Evolutionary conservation across 2,329 filamentous ascomycete species (phyloP).

Genomic region (Tympanopsis confertula): DNA sequence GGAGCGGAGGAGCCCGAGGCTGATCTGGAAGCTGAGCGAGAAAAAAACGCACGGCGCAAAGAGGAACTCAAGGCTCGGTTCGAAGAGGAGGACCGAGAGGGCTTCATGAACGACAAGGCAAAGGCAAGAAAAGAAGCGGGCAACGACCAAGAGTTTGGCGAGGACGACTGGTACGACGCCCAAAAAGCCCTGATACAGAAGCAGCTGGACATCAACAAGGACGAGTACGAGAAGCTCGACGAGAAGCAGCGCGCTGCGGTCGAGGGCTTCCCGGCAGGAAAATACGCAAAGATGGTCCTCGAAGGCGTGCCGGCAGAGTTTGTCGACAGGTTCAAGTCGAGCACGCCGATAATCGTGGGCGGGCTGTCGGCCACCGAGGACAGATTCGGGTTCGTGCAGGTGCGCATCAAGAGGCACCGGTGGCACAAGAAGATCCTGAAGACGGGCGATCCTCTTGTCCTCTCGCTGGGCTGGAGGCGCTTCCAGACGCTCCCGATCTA

Average conservation of each 20-base stretch:
- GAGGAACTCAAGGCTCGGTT: constrained; percentile 90
- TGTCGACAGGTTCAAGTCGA: constrained; percentile 67
- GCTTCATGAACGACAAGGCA: constrained; percentile 82
- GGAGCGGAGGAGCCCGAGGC: constrained; percentile 41
- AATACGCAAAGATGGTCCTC: constrained; percentile 83
- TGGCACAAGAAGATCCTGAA: constrained; percentile 99
- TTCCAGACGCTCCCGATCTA: constrained; percentile 94
- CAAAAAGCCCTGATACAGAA: constrained; percentile 93
- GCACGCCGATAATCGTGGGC: constrained; percentile 75
- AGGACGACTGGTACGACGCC: constrained; percentile 97
- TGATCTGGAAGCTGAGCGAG: constrained; percentile 79
- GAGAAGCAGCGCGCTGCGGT: constrained; percentile 71
- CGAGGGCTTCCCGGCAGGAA: constrained; percentile 87
- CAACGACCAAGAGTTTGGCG: constrained; percentile 71
- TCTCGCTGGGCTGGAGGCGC: constrained; percentile 88
- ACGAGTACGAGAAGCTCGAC: constrained; percentile 82
- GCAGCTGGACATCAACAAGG: constrained; percentile 91
- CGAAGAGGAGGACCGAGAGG: constrained; percentile 95
- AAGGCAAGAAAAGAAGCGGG: constrained; percentile 60
- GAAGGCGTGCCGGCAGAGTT: constrained; percentile 88
- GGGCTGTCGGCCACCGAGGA: constrained; percentile 91
- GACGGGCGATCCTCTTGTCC: constrained; percentile 92
- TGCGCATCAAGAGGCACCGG: constrained; percentile 89
- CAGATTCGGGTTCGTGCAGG: constrained; percentile 86
- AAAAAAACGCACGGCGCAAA: constrained; percentile 80